Evolutionary conservation across 75 land plant species (phyloP).

Genomic region (Picea glauca): DNA sequence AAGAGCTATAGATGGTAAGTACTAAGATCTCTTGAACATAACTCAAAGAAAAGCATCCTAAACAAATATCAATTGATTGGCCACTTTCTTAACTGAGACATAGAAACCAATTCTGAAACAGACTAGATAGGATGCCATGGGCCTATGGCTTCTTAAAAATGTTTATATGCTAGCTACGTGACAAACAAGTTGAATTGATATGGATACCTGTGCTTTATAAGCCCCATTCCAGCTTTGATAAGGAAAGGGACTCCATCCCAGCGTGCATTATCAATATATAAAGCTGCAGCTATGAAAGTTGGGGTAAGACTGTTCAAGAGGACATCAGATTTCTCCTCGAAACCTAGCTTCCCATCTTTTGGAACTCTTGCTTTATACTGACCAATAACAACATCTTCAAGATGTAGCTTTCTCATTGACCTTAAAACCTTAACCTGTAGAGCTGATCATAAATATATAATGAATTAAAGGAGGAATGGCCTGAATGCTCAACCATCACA

Average conservation of each 20-base stretch:
- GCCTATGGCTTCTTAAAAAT: background rate
- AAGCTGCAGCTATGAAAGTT: slow-evolving; percentile 75
- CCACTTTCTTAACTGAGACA: background rate
- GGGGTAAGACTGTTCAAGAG: slow-evolving; percentile 50
- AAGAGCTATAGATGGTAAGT: too few relatives aligned
- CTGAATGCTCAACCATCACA: background rate
- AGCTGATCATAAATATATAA: slow-evolving; percentile 5
- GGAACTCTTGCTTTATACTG: slow-evolving; percentile 54
- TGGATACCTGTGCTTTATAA: slow-evolving; percentile 58
- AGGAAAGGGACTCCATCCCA: slow-evolving; percentile 96
- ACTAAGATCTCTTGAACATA: too few relatives aligned
- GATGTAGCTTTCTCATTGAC: slow-evolving; percentile 54
- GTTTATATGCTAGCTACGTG: background rate
- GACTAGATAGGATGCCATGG: background rate
- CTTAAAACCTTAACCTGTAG: slow-evolving; percentile 79
- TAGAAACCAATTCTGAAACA: background rate
- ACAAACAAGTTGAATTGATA: background rate
- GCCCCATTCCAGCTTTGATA: slow-evolving; percentile 74
- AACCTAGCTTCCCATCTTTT: slow-evolving; percentile 40
- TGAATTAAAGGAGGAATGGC: background rate
- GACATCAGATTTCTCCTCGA: slow-evolving; percentile 27
- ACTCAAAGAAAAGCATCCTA: background rate
- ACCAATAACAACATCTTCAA: slow-evolving; percentile 66
- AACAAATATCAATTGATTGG: background rate
- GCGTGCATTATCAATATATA: slow-evolving; percentile 84